phyloP scores from a whole-genome alignment of 2,329 filamentous ascomycete genomes.

The Aureobasidium sp. region DNA sequence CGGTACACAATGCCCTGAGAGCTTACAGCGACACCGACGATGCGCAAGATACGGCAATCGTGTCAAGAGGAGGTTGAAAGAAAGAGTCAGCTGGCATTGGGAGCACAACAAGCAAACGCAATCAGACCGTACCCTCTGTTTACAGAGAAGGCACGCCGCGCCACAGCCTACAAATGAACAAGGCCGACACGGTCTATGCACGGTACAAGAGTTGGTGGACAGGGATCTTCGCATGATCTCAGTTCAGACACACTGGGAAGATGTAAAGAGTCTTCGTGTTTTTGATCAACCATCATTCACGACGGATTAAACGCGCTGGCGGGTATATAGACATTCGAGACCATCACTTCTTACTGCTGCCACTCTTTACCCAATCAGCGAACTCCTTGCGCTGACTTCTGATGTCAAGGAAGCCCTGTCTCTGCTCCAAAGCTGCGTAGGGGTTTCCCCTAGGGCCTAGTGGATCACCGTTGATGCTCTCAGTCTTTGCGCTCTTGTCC shows the following conservation, averaged over 20 bases:
- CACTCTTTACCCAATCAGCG: conserved; percentile 58
- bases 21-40: not conserved
- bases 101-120: not conserved
- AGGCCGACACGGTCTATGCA: not conserved
- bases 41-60: not conserved
- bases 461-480: conserved; percentile 40
- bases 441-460: conserved; percentile 72
- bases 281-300: not conserved
- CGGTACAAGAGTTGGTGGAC: not conserved
- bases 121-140: not conserved
- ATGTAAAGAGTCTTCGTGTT: not conserved
- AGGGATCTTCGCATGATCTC: not conserved
- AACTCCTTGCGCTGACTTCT: conserved; percentile 70
- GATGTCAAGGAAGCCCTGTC: conserved; percentile 82
- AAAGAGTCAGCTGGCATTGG: not conserved
- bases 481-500: conserved; percentile 47
- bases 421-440: conserved; percentile 69
- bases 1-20: not conserved
- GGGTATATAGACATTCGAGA: not conserved
- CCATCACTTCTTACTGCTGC: conserved; percentile 18
- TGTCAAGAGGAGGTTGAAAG: not conserved
- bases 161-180: not conserved
- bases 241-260: not conserved
- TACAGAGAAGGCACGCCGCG: conserved; percentile 4
- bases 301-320: not conserved